phyloP scores from a whole-genome alignment of 805 yeast species.

The Candida yuanshanica region DNA sequence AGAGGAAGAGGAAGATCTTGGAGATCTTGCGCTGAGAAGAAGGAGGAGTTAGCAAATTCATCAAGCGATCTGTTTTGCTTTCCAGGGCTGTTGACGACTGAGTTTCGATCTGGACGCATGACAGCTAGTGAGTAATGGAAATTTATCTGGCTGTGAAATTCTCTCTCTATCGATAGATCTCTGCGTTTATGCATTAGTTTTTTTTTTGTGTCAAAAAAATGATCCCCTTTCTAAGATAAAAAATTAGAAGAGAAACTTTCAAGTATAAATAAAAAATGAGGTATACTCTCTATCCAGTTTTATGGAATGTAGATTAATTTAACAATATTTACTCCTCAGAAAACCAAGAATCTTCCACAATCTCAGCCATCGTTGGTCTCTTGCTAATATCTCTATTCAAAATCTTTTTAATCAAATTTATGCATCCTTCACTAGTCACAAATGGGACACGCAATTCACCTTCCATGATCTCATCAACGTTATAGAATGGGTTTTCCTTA shows the following conservation, averaged over 20 bases:
- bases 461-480: constrained; percentile 92
- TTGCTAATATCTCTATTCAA: constrained; percentile 59
- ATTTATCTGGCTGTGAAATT: too few relatives aligned
- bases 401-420: constrained; percentile 55
- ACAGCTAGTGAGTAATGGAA: too few relatives aligned
- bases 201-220: too few relatives aligned
- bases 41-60: neutral
- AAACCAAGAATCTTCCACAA: constrained; percentile 70
- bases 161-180: too few relatives aligned
- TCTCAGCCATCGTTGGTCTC: constrained; percentile 72
- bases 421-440: constrained; percentile 52
- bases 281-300: too few relatives aligned
- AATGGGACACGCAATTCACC: constrained; percentile 74
- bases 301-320: too few relatives aligned
- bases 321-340: too few relatives aligned
- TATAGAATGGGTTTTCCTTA: constrained; percentile 93
- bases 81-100: neutral
- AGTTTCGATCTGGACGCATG: neutral
- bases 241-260: too few relatives aligned
- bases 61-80: neutral
- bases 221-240: too few relatives aligned
- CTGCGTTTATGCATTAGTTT: too few relatives aligned
- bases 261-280: too few relatives aligned
- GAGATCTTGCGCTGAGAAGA: neutral
- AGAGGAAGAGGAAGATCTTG: neutral